Conservation (phyloP, 2,329 filamentous ascomycete genomes). For the Trichoderma sp. region DNA sequence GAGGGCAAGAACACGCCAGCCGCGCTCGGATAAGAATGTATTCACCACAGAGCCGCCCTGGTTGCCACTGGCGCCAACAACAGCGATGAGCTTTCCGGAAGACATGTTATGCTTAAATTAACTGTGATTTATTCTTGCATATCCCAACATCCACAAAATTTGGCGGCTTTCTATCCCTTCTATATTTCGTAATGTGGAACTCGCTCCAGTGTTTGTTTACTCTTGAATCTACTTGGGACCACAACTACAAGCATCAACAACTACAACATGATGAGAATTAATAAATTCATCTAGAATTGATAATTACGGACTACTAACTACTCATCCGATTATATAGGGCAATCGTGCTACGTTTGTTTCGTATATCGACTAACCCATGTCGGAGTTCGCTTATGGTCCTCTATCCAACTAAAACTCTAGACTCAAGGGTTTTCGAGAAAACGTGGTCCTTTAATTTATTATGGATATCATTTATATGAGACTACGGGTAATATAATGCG, state of each 20-base stretch:
- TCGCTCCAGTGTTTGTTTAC: background rate
- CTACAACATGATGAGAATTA: background rate
- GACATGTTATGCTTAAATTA: background rate
- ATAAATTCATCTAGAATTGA: background rate
- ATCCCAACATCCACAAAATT: accelerated
- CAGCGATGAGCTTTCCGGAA: background rate
- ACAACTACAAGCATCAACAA: background rate
- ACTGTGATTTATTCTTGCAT: background rate
- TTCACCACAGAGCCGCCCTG: background rate
- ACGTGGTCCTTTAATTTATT: accelerated
- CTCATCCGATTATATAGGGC: no score
- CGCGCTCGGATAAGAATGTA: background rate
- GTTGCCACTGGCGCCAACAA: background rate
- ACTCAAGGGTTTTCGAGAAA: background rate
- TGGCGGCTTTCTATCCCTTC: background rate
- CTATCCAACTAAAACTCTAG: no score
- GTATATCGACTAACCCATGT: background rate
- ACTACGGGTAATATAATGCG: background rate
- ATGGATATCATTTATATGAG: background rate
- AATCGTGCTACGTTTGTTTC: background rate
- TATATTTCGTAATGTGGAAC: background rate
- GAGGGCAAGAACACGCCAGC: background rate
- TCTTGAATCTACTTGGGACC: background rate
- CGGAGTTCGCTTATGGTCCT: no score
- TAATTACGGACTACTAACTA: no score